phyloP scores from a whole-genome alignment of 768 basidiomycete species.

The Xanthoconium stramineum region DNA sequence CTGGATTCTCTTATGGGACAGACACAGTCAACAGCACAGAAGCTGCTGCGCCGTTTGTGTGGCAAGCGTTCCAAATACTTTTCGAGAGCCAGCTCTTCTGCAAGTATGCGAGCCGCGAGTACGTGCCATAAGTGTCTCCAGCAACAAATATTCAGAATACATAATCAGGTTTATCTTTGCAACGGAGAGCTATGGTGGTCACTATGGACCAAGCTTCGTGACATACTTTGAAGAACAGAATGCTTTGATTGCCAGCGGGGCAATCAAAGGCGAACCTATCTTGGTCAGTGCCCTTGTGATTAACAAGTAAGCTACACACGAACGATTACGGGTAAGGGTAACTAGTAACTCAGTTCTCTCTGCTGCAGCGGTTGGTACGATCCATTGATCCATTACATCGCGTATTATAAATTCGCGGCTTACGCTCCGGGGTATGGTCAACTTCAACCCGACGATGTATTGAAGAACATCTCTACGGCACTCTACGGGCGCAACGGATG shows the following conservation, averaged over 20 bases:
- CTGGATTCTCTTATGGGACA: slow-evolving; percentile 60
- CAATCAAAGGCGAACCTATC: slow-evolving; percentile 47
- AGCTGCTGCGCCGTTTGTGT: slow-evolving; percentile 53
- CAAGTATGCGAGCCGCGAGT: slow-evolving; percentile 54
- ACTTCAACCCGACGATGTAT: slow-evolving; percentile 45
- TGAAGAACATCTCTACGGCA: slow-evolving; percentile 45
- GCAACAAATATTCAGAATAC: background rate
- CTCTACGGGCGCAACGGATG: slow-evolving; percentile 52
- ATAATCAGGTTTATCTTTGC: slow-evolving; percentile 53
- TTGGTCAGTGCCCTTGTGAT: slow-evolving; percentile 61
- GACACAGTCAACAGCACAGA: slow-evolving; percentile 51
- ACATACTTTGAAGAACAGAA: slow-evolving; percentile 66
- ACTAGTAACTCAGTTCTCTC: background rate
- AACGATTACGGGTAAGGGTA: background rate
- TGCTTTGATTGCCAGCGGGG: slow-evolving; percentile 41
- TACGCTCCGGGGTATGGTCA: slow-evolving; percentile 67
- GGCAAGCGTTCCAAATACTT: slow-evolving; percentile 61
- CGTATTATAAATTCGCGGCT: slow-evolving; percentile 57
- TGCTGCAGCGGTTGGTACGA: slow-evolving; percentile 59
- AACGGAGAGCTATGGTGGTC: slow-evolving; percentile 67
- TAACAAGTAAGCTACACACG: slow-evolving; percentile 44
- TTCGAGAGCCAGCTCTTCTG: slow-evolving; percentile 55
- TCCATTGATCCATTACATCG: slow-evolving; percentile 58
- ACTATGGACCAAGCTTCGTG: slow-evolving; percentile 64
- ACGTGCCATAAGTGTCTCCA: slow-evolving; percentile 15